These are phyloP conservation scores for Fragaria ananassa DNA, from an alignment of 306 rosid species.

Conservation along the genomic window DNA sequence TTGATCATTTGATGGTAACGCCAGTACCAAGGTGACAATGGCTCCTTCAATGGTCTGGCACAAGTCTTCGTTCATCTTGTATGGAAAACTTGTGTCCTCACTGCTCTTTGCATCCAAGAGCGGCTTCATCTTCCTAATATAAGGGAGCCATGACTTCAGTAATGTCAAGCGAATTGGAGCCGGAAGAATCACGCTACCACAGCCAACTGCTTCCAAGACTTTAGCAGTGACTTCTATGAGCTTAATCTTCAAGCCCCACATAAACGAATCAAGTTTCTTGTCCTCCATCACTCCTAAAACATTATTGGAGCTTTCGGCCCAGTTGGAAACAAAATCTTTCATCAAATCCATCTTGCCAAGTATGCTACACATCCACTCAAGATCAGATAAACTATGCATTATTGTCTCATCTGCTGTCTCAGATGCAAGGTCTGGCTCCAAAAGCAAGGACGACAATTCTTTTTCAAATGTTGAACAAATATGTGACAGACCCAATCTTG, in stretches of 20 bases:
- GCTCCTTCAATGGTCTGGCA: conserved; percentile 85
- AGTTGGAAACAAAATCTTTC: conserved; percentile 75
- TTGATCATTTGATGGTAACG: conserved; percentile 89
- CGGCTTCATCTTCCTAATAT: conserved; percentile 77
- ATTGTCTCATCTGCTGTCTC: conserved; percentile 47
- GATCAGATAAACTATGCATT: conserved; percentile 60
- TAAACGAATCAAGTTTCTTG: conserved; percentile 55
- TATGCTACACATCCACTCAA: conserved; percentile 84
- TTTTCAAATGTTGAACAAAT: conserved; percentile 48
- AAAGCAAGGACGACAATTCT: conserved; percentile 55
- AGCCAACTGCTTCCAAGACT: conserved; percentile 93
- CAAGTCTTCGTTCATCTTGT: conserved; percentile 74
- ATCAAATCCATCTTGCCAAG: conserved; percentile 80
- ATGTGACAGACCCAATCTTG: conserved; percentile 56
- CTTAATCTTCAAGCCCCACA: conserved; percentile 86
- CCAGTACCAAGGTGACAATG: conserved; percentile 59
- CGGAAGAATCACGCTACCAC: conserved; percentile 79
- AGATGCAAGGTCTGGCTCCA: conserved; percentile 33
- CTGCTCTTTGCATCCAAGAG: conserved; percentile 53
- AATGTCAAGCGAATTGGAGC: conserved; percentile 54
- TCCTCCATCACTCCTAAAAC: conserved; percentile 55
- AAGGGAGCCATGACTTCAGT: conserved; percentile 82
- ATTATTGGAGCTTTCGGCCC: conserved; percentile 60
- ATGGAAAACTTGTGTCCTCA: conserved; percentile 48
- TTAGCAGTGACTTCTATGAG: conserved; percentile 73